Conservation (phyloP, 2,329 filamentous ascomycete genomes). For the Fusarium incarnatum region DNA sequence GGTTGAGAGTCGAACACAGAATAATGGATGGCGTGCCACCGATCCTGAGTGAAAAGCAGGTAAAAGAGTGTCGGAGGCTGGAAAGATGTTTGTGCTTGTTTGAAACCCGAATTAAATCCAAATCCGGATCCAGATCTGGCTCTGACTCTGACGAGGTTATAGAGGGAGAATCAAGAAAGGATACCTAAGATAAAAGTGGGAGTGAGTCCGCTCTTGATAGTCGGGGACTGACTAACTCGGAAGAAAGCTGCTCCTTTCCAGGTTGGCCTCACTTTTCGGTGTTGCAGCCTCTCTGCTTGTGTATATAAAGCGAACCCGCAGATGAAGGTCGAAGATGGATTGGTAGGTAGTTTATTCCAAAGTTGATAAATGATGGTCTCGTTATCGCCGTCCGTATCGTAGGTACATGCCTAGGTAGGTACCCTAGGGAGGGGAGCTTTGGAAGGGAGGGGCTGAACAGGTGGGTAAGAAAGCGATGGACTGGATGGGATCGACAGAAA, state of each 20-base stretch:
- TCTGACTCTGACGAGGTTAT: neutral
- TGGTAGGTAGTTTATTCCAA: neutral
- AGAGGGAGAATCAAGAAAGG: slow-evolving; percentile 3
- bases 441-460: slow-evolving; percentile 20
- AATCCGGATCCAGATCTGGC: neutral
- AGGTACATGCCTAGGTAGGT: neutral
- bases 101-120: neutral
- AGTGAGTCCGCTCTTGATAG: slow-evolving; percentile 8
- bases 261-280: slow-evolving; percentile 20
- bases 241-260: slow-evolving; percentile 13
- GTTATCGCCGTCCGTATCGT: slow-evolving; percentile 21
- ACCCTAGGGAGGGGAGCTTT: neutral
- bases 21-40: slow-evolving; percentile 31
- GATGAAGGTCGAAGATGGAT: neutral
- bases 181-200: neutral
- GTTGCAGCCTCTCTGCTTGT: slow-evolving; percentile 14
- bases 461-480: neutral
- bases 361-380: slow-evolving; percentile 2
- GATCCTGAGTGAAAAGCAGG: slow-evolving; percentile 6
- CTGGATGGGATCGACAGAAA: slow-evolving; percentile 12
- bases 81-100: neutral
- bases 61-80: slow-evolving; percentile 2
- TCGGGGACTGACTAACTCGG: slow-evolving; percentile 17
- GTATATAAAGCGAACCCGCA: neutral
- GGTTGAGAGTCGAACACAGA: slow-evolving; percentile 17